Percentiles rank a stretch among this genome's conserved stretches.
These are phyloP conservation scores for Schwanniomyces etchellsii DNA, from an alignment of 1,139 yeast genomes.

Conservation along the genomic window DNA sequence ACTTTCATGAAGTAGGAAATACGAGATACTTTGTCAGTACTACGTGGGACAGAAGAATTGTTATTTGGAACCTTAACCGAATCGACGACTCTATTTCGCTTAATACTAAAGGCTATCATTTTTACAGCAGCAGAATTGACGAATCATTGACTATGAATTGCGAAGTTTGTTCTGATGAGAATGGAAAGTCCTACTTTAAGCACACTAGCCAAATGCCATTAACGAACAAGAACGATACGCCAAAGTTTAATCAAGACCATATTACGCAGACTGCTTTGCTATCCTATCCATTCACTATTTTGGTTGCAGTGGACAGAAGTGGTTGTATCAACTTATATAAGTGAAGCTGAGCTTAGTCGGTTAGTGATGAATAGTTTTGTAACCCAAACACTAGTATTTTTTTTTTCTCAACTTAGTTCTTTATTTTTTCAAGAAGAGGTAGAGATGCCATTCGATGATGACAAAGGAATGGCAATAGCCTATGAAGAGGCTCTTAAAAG, in stretches of 20 bases:
- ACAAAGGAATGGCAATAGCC: slow-evolving; percentile 62
- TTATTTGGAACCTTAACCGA: slow-evolving; percentile 27
- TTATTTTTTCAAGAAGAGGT: not conserved
- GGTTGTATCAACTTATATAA: slow-evolving; percentile 58
- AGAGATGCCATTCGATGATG: slow-evolving; percentile 53
- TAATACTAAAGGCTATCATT: slow-evolving; percentile 3
- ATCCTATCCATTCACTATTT: slow-evolving; percentile 52
- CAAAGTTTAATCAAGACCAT: slow-evolving; percentile 28
- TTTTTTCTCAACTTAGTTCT: too few species aligned
- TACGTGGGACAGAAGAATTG: slow-evolving; percentile 20
- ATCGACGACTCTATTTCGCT: slow-evolving; percentile 21
- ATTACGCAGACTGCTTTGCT: slow-evolving; percentile 44
- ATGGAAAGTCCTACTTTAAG: too few species aligned
- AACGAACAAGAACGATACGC: slow-evolving; percentile 4
- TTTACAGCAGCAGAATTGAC: slow-evolving; percentile 8
- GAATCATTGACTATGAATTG: slow-evolving; percentile 9
- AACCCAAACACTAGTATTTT: too few species aligned
- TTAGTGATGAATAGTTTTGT: too few species aligned
- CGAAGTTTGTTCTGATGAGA: slow-evolving; percentile 7
- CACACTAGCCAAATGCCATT: too few species aligned
- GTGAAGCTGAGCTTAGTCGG: too few species aligned
- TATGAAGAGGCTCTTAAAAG: slow-evolving; percentile 66
- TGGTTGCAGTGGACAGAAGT: slow-evolving; percentile 57
- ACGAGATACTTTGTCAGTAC: slow-evolving; percentile 19
- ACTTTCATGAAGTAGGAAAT: slow-evolving; percentile 4